Conservation (phyloP, 2,329 filamentous ascomycete genomes). For the Aspergillus carbonarius region DNA sequence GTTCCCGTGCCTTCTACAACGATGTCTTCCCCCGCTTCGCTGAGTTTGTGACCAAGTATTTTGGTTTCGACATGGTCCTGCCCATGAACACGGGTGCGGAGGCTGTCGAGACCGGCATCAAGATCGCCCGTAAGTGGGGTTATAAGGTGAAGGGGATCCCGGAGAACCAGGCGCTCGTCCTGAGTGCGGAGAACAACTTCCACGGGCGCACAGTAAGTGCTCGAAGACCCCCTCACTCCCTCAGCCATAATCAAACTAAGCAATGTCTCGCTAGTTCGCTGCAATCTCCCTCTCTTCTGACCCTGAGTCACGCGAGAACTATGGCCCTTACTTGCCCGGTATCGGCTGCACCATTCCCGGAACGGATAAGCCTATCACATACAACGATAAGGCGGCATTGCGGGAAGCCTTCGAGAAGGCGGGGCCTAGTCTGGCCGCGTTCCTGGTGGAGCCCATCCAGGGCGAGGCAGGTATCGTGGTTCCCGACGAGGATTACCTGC, state of each 20-base stretch:
- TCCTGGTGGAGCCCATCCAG: slow-evolving; percentile 95
- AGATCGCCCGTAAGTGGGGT: slow-evolving; percentile 95
- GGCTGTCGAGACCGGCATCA: slow-evolving; percentile 92
- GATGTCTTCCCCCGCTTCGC: slow-evolving; percentile 97
- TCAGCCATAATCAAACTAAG: not conserved
- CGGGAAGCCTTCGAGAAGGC: slow-evolving; percentile 76
- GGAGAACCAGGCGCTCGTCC: slow-evolving; percentile 76
- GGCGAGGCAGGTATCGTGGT: slow-evolving; percentile 97
- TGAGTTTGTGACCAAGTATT: slow-evolving; percentile 82
- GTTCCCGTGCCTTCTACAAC: slow-evolving; percentile 95
- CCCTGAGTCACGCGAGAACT: slow-evolving; percentile 93
- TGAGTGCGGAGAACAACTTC: slow-evolving; percentile 89
- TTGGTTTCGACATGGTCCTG: slow-evolving; percentile 96
- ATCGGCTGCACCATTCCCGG: slow-evolving; percentile 75
- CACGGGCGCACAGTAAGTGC: slow-evolving; percentile 83
- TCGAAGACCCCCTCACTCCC: not conserved
- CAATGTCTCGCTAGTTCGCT: slow-evolving; percentile 63
- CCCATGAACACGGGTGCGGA: slow-evolving; percentile 98
- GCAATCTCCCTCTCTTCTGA: slow-evolving; percentile 95
- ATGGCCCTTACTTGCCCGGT: slow-evolving; percentile 90
- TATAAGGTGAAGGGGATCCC: slow-evolving; percentile 95
- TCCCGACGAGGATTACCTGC: slow-evolving; percentile 83
- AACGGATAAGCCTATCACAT: slow-evolving; percentile 75
- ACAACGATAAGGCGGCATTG: slow-evolving; percentile 80
- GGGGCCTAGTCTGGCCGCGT: slow-evolving; percentile 82